A percentile compares a stretch with the other conserved stretches of the same genome.
These are phyloP conservation scores for Cryptococcus amylolentus DNA, from an alignment of 1,284 basidiomycete genomes.

Conservation along the genomic window DNA sequence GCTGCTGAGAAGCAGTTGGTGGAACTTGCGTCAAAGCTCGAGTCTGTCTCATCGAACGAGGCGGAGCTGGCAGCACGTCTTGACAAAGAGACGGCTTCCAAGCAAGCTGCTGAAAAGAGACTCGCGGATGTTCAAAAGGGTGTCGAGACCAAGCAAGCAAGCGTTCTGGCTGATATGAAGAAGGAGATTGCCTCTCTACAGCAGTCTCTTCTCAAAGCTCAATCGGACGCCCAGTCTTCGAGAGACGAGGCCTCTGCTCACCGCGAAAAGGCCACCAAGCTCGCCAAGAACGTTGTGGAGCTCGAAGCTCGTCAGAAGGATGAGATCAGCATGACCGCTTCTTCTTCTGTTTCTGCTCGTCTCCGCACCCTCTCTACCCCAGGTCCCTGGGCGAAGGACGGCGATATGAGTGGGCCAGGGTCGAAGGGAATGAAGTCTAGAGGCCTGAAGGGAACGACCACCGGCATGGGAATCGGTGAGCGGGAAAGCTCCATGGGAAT, in stretches of 20 bases:
- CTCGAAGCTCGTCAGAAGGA: constrained; percentile 1
- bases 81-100: background rate
- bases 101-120: background rate
- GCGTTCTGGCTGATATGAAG: constrained; percentile 7
- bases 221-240: background rate
- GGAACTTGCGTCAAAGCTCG: background rate
- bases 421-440: constrained; percentile 2
- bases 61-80: background rate
- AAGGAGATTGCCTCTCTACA: constrained; percentile 10
- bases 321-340: constrained; percentile 5
- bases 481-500: constrained; percentile 3
- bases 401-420: constrained; percentile 4
- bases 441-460: constrained; percentile 3
- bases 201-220: background rate
- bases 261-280: constrained; percentile 1
- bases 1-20: background rate
- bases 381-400: constrained; percentile 6
- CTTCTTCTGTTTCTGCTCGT: constrained; percentile 5
- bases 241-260: constrained; percentile 3
- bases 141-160: constrained; percentile 6
- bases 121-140: background rate
- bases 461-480: constrained; percentile 3
- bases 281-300: constrained; percentile 7
- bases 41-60: background rate
- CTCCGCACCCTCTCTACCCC: constrained; percentile 12